A percentile compares a stretch with the other conserved stretches of the same genome.
phyloP scores from a whole-genome alignment of 805 yeast genomes.

The Kluyveromyces starmeri region DNA sequence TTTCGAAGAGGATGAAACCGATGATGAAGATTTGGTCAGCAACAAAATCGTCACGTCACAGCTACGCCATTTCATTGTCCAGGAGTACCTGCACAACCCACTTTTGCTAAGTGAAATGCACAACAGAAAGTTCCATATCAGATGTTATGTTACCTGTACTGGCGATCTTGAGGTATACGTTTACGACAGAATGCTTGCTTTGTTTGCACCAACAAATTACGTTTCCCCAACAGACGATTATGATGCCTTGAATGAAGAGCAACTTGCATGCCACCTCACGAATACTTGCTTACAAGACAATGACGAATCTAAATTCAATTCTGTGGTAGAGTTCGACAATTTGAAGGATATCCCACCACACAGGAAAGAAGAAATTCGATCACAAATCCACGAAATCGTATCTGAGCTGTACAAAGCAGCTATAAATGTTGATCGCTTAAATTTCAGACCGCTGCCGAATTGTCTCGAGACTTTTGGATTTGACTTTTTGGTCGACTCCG shows the following conservation, averaged over 20 bases:
- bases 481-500: constrained; percentile 67
- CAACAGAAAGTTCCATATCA: constrained; percentile 75
- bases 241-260: constrained; percentile 27
- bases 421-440: constrained; percentile 65
- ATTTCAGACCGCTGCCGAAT: constrained; percentile 72
- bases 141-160: constrained; percentile 70
- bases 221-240: constrained; percentile 24
- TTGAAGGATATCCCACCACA: constrained; percentile 36
- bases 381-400: constrained; percentile 51
- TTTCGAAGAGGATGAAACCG: constrained; percentile 67
- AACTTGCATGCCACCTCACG: constrained; percentile 74
- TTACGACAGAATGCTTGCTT: constrained; percentile 66
- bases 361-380: constrained; percentile 35
- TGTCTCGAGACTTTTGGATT: constrained; percentile 85
- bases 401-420: constrained; percentile 78
- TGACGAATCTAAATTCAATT: constrained; percentile 29
- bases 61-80: constrained; percentile 83
- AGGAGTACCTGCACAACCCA: constrained; percentile 67
- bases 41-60: constrained; percentile 79
- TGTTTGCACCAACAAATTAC: constrained; percentile 62
- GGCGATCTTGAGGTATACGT: constrained; percentile 76
- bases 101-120: constrained; percentile 52
- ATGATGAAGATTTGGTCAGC: constrained; percentile 45
- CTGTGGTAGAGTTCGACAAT: constrained; percentile 59
- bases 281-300: constrained; percentile 83